These are phyloP conservation scores for Linaria vulgaris DNA, from an alignment of 257 asterid species.

Conservation along the genomic window DNA sequence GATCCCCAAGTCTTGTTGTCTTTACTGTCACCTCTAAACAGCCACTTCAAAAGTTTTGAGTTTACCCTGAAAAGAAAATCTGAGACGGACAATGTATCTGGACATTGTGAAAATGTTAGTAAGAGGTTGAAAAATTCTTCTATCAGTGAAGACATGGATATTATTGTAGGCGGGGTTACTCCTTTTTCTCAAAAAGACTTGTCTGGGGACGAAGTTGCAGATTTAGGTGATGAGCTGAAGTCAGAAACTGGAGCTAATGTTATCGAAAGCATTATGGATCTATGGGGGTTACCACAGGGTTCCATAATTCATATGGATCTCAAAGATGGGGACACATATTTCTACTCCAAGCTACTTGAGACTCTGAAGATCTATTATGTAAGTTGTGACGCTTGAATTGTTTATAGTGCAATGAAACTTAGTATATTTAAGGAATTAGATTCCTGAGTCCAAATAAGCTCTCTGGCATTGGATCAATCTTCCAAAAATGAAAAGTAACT, in stretches of 20 bases:
- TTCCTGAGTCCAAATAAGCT: constrained; percentile 3
- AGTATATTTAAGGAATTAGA: constrained; percentile 1
- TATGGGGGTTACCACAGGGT: constrained; percentile 52
- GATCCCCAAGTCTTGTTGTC: constrained; percentile 78
- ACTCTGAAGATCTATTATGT: constrained; percentile 64
- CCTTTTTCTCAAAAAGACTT: constrained; percentile 42
- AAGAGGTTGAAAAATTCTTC: constrained; percentile 61
- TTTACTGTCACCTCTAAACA: constrained; percentile 63
- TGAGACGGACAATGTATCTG: constrained; percentile 41
- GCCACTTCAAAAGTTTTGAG: constrained; percentile 44
- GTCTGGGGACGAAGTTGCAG: constrained; percentile 34
- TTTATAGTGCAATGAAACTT: constrained; percentile 11
- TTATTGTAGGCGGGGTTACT: constrained; percentile 64
- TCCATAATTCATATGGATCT: constrained; percentile 29
- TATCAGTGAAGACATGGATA: constrained; percentile 57
- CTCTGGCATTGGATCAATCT: not conserved
- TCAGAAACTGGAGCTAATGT: constrained; percentile 33
- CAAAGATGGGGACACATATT: constrained; percentile 54
- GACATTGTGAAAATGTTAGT: constrained; percentile 29
- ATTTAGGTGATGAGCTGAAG: constrained; percentile 43
- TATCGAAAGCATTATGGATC: constrained; percentile 43
- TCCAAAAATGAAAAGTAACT: not conserved
- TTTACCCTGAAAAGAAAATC: constrained; percentile 59
- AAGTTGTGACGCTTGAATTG: constrained; percentile 35
- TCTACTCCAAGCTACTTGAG: constrained; percentile 74